Conservation (phyloP, 2,329 filamentous ascomycete species). For the Sporothrix sp. region DNA sequence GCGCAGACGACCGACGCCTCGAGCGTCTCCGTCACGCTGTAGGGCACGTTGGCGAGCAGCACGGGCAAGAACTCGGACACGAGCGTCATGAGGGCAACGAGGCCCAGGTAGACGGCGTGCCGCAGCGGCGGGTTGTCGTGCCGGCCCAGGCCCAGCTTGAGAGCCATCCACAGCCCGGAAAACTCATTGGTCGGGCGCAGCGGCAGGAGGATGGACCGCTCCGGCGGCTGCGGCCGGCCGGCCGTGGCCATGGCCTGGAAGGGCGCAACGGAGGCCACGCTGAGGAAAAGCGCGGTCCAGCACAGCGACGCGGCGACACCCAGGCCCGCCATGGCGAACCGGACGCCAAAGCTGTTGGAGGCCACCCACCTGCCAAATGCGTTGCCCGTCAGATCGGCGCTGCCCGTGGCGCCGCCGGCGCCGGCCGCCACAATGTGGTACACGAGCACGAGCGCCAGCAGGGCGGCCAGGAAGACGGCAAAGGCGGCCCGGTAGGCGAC, state of each 20-base stretch:
- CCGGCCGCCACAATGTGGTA: conserved; percentile 26
- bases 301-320: conserved; percentile 33
- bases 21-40: conserved; percentile 32
- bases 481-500: conserved; percentile 27
- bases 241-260: conserved; percentile 14
- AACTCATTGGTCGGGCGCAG: conserved; percentile 35
- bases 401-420: conserved; percentile 11
- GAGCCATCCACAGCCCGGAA: conserved; percentile 32
- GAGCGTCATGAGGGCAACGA: conserved; percentile 33
- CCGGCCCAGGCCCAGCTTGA: conserved; percentile 17
- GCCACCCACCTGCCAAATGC: conserved; percentile 28
- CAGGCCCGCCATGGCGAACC: conserved; percentile 33
- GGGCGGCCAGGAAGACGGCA: conserved; percentile 24
- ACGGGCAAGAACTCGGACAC: conserved; percentile 42
- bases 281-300: conserved; percentile 33
- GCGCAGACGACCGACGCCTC: conserved; percentile 32
- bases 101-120: conserved; percentile 26
- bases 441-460: conserved; percentile 31
- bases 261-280: conserved; percentile 19
- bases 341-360: conserved; percentile 32
- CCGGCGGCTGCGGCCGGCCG: conserved; percentile 25
- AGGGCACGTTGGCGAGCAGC: conserved; percentile 39
- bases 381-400: conserved; percentile 9
- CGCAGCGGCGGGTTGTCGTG: background rate
- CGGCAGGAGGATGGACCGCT: conserved; percentile 31